Base-by-base conservation (phyloP, 179 eudicot species). In the Beta corolliflora region DNA sequence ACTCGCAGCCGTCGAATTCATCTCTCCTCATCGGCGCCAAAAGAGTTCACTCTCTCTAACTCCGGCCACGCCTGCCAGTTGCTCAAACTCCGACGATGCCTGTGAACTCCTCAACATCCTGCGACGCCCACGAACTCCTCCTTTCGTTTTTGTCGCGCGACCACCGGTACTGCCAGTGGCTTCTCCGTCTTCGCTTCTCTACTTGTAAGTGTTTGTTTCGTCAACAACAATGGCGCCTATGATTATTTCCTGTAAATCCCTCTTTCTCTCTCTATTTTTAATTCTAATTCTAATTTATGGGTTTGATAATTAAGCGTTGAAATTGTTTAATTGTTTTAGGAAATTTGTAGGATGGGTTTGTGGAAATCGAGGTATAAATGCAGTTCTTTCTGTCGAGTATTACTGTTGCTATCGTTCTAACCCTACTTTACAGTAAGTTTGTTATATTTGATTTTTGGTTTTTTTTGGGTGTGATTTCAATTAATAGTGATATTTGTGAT, bases 321-420 rank as follows among this genome's bases (percentile, higher is more conserved):
- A 25, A 84, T 29, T 81, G 77, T 85, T 74, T 18, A 16, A 25
- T 48, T 44, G 12, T 68, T 55, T 36, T 48, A 95, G 98, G 88
- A 87, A 92, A 83, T 89, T 87, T 78, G 88, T 92, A 68, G 92
- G 83, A 45, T 61, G 58, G 70, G 83, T 89, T 16, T 92, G 84
- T 77, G 99, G 98, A 6, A 88, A 91, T 48, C 90, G 90, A 79
- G 98, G 91, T 76, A 83, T 87, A 21, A 84, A 91, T 88, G 97
- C 96, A 14, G 85, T 94, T 56, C 86, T 86, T 29, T 82, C 91
- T 31, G 90, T 88, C 9, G 97, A 96, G 90, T 81, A 88, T 83
- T 90, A 85, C 83, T 96, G 96, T 81, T 96, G 99, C 73, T 95
- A 94, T 83, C 96, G 98, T 41, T 95, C 99, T 82, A 96, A 96